phyloP scores from a whole-genome alignment of 495 filamentous ascomycete genomes.

The Xylaria scruposa region DNA sequence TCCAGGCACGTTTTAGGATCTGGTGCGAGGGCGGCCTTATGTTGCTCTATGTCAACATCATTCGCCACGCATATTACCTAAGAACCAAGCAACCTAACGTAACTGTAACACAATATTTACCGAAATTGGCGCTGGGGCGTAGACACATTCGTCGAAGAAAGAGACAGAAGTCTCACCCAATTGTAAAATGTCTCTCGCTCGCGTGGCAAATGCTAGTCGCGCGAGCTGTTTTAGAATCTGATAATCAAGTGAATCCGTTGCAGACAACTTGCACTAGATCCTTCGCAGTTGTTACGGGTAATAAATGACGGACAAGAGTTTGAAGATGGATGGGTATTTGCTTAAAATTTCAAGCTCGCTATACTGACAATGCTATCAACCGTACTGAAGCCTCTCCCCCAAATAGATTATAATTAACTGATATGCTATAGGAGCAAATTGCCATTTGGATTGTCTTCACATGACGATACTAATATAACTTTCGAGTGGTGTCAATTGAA shows the following conservation, averaged over 20 bases:
- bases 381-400: not conserved
- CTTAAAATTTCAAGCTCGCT: conserved; percentile 20
- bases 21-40: not conserved
- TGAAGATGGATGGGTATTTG: conserved; percentile 16
- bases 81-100: not conserved
- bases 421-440: not conserved
- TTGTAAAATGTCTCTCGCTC: not conserved
- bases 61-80: not conserved
- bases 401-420: conserved; percentile 9
- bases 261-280: not conserved
- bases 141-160: not conserved
- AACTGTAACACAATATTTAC: not conserved
- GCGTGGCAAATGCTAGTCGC: not conserved
- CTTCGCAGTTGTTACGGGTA: not conserved
- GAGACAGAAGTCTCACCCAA: not conserved
- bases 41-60: not conserved
- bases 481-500: conserved; percentile 5
- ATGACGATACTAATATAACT: not conserved
- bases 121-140: not conserved
- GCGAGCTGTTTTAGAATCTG: not conserved
- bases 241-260: not conserved
- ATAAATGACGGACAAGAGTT: not conserved
- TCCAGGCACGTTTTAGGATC: not conserved
- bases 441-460: not conserved
- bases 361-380: not conserved